Base-by-base conservation (phyloP, 2,329 filamentous ascomycete genomes). In the Alternaria metachromatica region DNA sequence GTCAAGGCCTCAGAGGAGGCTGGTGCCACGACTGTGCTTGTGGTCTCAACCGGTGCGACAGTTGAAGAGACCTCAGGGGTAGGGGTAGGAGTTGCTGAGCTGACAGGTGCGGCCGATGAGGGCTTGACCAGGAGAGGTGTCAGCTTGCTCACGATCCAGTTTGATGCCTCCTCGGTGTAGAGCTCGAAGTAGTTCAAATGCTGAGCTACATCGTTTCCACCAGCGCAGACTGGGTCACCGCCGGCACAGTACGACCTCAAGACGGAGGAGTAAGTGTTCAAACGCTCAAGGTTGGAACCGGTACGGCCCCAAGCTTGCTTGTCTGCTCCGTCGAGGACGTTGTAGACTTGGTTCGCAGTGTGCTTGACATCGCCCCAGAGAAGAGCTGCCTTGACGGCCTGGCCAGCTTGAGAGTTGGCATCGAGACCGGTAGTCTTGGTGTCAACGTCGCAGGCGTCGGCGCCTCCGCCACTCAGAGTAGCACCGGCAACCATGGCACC, bases 111-210 rank as follows among this genome's bases (percentile, higher is more conserved):
- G 23, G 58, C 30, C 12, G 54, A 51, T 20, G 54, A 57, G 12
- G 48, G 54, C 37, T 58, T 62, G 37, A 6, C 46, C 48, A 62
- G 21, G 5, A 62, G 55, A 33, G 55, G 60, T 15, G 54, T 53
- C n/a, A 62, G 54, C 54, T 62, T 62, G 37, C 37, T 45, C 23
- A 62, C 54, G 26, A 62, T 37, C 59, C 59, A 62, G 11, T 46
- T 45, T 8, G 59, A 62, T 3, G 59, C 54, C 18, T 58, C 59
- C 11, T 62, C 59, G 11, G 59, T 62, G 26, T 62, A 46, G 5
- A 62, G 54, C 15, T 62, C 46, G 20, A 62, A 62, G 54, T 62
- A 62, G 46, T 62, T 62, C 30, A 62, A 37, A 28, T 62, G 59
- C 12, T 62, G 54, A 25, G 59, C 20, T 21, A 45, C 26, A 0